phyloP scores from a whole-genome alignment of 106 monocot species.

The Dioscorea alata region DNA sequence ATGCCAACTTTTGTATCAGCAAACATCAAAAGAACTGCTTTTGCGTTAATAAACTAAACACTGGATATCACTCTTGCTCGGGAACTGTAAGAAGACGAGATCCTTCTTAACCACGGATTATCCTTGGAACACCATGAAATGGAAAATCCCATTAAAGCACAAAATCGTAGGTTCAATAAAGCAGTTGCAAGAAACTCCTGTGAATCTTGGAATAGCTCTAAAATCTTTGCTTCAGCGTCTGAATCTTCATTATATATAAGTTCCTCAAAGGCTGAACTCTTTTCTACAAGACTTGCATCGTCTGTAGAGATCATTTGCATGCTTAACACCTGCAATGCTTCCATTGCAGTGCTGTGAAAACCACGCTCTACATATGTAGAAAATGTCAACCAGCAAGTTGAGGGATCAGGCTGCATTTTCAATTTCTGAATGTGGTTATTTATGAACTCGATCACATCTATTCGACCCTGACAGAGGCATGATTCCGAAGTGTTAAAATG shows the following conservation, averaged over 20 bases:
- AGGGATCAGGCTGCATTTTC: conserved; percentile 75
- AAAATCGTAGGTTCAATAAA: conserved; percentile 67
- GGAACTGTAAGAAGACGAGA: conserved; percentile 40
- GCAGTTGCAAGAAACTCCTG: conserved; percentile 62
- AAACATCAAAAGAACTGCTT: no score
- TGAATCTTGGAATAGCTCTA: conserved; percentile 39
- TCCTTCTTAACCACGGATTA: conserved; percentile 70
- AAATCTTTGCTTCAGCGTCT: conserved; percentile 53
- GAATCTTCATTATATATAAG: conserved; percentile 63
- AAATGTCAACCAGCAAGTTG: conserved; percentile 58
- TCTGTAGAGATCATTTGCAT: conserved; percentile 85
- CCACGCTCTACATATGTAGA: conserved; percentile 45
- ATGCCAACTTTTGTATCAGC: no score
- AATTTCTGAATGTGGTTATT: conserved; percentile 51
- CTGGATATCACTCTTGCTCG: no score
- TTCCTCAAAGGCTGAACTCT: conserved; percentile 45
- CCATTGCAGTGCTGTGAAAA: conserved; percentile 60
- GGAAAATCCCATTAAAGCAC: conserved; percentile 34
- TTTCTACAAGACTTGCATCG: conserved; percentile 27
- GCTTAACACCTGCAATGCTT: conserved; percentile 81
- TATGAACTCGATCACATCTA: conserved; percentile 57
- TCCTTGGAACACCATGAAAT: conserved; percentile 62
- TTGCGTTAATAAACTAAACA: no score
- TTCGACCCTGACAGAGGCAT: conserved; percentile 39
- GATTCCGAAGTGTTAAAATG: background rate